Conservation (phyloP, 2,329 filamentous ascomycete genomes). For the Fonsecaea nubica region DNA sequence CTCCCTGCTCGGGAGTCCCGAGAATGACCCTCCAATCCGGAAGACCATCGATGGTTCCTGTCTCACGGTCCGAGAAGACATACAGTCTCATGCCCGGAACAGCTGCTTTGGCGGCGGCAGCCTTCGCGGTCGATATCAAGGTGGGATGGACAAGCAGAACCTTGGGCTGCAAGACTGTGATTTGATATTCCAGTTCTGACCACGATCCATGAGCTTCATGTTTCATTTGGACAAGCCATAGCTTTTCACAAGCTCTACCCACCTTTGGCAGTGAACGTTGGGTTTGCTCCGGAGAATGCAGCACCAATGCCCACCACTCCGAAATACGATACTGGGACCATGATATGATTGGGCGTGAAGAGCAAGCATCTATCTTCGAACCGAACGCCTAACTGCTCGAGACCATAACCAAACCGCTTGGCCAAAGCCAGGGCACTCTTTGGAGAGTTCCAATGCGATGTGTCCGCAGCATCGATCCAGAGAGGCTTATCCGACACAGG, state of each 20-base stretch:
- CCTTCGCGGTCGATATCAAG: slow-evolving; percentile 58
- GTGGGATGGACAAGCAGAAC: slow-evolving; percentile 17
- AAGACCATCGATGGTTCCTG: slow-evolving; percentile 23
- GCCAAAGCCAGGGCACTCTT: slow-evolving; percentile 59
- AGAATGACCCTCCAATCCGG: slow-evolving; percentile 22
- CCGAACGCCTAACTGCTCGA: slow-evolving; percentile 55
- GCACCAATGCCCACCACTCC: slow-evolving; percentile 61
- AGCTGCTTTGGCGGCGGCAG: slow-evolving; percentile 61
- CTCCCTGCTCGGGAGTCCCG: neutral
- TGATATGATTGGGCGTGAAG: slow-evolving; percentile 69
- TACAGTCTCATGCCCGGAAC: slow-evolving; percentile 60
- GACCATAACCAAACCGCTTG: slow-evolving; percentile 58
- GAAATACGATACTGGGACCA: slow-evolving; percentile 69
- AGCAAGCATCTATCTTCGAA: slow-evolving; percentile 65
- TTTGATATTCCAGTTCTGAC: slow-evolving; percentile 67
- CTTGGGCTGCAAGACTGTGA: slow-evolving; percentile 63
- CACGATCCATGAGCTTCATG: neutral
- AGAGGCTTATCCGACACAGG: slow-evolving; percentile 51
- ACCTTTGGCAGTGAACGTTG: slow-evolving; percentile 64
- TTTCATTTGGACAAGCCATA: neutral
- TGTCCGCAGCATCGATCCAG: slow-evolving; percentile 61
- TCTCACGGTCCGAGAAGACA: slow-evolving; percentile 56
- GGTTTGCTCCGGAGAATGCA: slow-evolving; percentile 67
- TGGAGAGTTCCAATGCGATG: slow-evolving; percentile 54
- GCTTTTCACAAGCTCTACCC: neutral